Evolutionary conservation across 2,329 filamentous ascomycete species (phyloP).

Genomic region (Hymenotorrendiella dingleyae): DNA sequence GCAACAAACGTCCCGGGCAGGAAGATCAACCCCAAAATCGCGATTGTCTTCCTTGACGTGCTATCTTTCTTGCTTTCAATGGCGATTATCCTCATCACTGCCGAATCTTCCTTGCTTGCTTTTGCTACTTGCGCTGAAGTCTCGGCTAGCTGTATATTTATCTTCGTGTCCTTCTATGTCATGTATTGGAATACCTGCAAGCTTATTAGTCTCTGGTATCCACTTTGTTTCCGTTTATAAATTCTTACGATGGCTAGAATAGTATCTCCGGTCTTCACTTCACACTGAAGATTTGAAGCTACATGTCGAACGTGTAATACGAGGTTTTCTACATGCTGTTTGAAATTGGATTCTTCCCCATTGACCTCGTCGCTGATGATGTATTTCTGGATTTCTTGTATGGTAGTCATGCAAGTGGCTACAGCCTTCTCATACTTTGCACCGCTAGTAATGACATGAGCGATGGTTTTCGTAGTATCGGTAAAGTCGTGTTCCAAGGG

Average conservation of each 20-base stretch:
- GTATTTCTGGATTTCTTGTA: neutral
- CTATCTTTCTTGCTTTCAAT: constrained; percentile 9
- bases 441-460: neutral
- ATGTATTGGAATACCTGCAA: constrained; percentile 16
- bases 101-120: constrained; percentile 10
- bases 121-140: constrained; percentile 7
- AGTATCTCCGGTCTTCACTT: no score
- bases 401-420: neutral
- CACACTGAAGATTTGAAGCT: no score
- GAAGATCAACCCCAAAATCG: constrained; percentile 7
- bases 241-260: no score
- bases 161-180: constrained; percentile 14
- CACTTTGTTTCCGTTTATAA: no score
- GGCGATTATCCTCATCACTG: constrained; percentile 28
- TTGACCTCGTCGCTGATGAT: no score
- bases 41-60: constrained; percentile 27
- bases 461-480: neutral
- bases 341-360: no score
- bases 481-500: neutral
- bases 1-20: constrained; percentile 12
- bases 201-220: no score
- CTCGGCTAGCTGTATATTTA: constrained; percentile 11
- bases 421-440: neutral
- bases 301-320: no score
- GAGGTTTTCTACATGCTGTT: no score